Conservation (phyloP, 2,329 filamentous ascomycete species). For the Cladosporium oxysporum region DNA sequence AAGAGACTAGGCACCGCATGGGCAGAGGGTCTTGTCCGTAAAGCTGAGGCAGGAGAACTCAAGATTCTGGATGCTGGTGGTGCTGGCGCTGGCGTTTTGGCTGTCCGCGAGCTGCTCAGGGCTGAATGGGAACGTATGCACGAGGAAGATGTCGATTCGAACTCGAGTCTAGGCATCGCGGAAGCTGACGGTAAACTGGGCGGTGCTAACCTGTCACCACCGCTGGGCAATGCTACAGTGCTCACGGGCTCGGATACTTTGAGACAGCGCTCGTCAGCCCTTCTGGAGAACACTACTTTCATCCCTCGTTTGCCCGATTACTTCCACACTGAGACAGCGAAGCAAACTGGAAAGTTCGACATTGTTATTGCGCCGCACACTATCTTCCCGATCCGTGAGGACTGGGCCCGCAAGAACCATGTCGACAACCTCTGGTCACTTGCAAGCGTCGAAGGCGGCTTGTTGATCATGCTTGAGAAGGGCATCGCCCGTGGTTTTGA, state of each 20-base stretch:
- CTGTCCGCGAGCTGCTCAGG: slow-evolving; percentile 74
- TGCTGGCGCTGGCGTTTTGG: slow-evolving; percentile 71
- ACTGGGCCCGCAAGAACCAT: slow-evolving; percentile 73
- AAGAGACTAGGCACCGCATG: slow-evolving; percentile 71
- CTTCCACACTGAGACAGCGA: slow-evolving; percentile 53
- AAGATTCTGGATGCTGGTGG: slow-evolving; percentile 73
- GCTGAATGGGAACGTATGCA: slow-evolving; percentile 78
- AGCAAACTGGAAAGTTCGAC: slow-evolving; percentile 66
- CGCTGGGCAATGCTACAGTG: slow-evolving; percentile 75
- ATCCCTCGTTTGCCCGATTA: slow-evolving; percentile 90
- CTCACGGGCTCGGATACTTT: slow-evolving; percentile 75
- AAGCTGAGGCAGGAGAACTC: slow-evolving; percentile 56
- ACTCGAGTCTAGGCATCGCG: slow-evolving; percentile 31
- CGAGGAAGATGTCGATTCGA: slow-evolving; percentile 31
- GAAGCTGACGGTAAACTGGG: slow-evolving; percentile 39
- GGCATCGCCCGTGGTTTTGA: slow-evolving; percentile 91
- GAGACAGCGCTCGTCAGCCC: slow-evolving; percentile 70
- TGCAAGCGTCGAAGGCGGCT: slow-evolving; percentile 78
- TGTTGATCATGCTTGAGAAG: slow-evolving; percentile 87
- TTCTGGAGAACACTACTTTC: slow-evolving; percentile 89
- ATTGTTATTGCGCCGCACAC: slow-evolving; percentile 86
- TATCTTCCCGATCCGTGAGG: slow-evolving; percentile 73
- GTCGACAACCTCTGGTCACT: slow-evolving; percentile 89
- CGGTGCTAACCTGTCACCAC: slow-evolving; percentile 46
- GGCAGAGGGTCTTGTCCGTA: slow-evolving; percentile 64